Percentiles rank a stretch among this genome's conserved stretches.
These are phyloP conservation scores for Suillus spraguei DNA, from an alignment of 768 basidiomycete genomes.

Conservation along the genomic window DNA sequence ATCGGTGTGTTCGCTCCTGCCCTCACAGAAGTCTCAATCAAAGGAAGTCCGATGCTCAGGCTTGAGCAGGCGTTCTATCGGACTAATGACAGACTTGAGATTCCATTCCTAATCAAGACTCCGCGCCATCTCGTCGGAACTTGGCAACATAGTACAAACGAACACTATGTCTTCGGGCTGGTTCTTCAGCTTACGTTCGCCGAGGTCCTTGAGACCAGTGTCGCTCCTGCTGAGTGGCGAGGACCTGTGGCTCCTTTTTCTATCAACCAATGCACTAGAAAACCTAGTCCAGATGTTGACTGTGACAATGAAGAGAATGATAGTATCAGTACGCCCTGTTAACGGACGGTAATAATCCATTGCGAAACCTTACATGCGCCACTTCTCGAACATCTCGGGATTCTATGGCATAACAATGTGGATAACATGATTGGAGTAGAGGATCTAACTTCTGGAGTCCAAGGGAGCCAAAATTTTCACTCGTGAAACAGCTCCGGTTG, in stretches of 20 bases:
- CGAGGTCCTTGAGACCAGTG: conserved; percentile 14
- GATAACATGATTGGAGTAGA: conserved; percentile 7
- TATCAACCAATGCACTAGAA: too few relatives aligned
- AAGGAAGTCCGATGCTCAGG: conserved; percentile 12
- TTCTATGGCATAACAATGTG: conserved; percentile 17
- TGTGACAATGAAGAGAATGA: too few relatives aligned
- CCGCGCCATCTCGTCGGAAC: conserved; percentile 16
- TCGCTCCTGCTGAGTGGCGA: too few relatives aligned
- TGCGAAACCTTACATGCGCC: conserved; percentile 19
- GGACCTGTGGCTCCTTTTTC: too few relatives aligned
- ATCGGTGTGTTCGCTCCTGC: conserved; percentile 9
- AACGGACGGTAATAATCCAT: conserved; percentile 21
- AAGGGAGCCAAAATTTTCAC: conserved; percentile 12
- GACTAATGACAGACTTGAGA: neutral
- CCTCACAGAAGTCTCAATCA: conserved; percentile 17
- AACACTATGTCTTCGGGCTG: conserved; percentile 12
- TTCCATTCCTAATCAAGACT: conserved; percentile 19
- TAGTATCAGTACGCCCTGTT: conserved; percentile 2
- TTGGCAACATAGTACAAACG: neutral
- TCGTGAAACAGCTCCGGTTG: conserved; percentile 4
- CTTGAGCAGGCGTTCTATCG: conserved; percentile 10
- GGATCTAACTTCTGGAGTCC: conserved; percentile 7
- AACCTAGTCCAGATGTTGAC: too few relatives aligned
- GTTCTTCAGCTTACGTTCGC: conserved; percentile 17
- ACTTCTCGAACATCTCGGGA: conserved; percentile 17